Evolutionary conservation across 2,329 filamentous ascomycete genomes (phyloP).

Genomic region (Blastomyces parvus): DNA sequence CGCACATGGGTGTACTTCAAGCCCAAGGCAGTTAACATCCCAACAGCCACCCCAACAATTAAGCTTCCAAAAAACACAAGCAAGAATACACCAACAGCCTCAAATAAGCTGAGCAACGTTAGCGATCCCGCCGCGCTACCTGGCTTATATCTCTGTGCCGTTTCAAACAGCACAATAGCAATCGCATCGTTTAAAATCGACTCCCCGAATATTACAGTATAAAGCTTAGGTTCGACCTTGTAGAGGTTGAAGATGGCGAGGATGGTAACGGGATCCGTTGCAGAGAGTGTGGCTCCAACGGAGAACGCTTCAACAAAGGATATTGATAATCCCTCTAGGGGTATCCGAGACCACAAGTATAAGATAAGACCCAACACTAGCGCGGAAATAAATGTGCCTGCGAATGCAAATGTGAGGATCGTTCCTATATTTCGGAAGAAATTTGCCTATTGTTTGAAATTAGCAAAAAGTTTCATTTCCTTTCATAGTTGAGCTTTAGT

Average conservation of each 20-base stretch:
- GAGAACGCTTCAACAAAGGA: constrained; percentile 93
- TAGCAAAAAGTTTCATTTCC: constrained; percentile 7
- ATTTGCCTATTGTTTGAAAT: constrained; percentile 53
- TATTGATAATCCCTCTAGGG: constrained; percentile 75
- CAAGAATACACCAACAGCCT: constrained; percentile 89
- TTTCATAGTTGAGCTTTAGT: background rate
- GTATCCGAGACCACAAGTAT: constrained; percentile 79
- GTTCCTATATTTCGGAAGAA: constrained; percentile 98
- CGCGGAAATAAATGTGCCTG: constrained; percentile 92
- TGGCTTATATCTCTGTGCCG: constrained; percentile 82
- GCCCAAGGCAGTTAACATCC: constrained; percentile 74
- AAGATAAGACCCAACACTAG: constrained; percentile 85
- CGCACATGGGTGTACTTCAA: constrained; percentile 93
- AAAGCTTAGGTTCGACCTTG: constrained; percentile 97
- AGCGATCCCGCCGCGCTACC: constrained; percentile 59
- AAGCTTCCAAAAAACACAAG: constrained; percentile 92
- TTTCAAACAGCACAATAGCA: constrained; percentile 97
- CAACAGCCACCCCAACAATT: constrained; percentile 77
- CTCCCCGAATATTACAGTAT: constrained; percentile 97
- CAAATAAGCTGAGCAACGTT: constrained; percentile 73
- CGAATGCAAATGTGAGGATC: constrained; percentile 95
- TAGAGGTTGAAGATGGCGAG: constrained; percentile 98
- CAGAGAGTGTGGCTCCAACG: constrained; percentile 89
- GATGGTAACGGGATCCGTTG: constrained; percentile 95
- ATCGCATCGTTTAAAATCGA: constrained; percentile 97